Evolutionary conservation across 768 basidiomycete genomes (phyloP).

Genomic region (Phylloporus arenicola): DNA sequence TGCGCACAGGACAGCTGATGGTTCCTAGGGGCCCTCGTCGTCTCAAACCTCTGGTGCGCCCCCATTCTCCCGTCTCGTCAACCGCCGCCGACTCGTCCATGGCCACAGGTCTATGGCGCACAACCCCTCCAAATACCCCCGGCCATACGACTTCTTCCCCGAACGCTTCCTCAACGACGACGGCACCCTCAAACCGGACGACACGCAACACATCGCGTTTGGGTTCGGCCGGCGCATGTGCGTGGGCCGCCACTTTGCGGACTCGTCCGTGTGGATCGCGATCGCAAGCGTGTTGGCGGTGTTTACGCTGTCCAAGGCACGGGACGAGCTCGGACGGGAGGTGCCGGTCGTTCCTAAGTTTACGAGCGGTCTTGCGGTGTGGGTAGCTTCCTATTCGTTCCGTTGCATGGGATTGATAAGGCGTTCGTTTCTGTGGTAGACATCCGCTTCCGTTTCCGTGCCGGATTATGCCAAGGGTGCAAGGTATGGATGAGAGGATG

Average conservation of each 20-base stretch:
- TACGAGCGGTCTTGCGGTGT: conserved; percentile 12
- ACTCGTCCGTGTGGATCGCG: conserved; percentile 15
- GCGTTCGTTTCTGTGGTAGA: not conserved
- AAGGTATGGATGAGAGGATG: conserved; percentile 1
- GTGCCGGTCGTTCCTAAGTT: conserved; percentile 12
- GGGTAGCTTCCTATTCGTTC: not conserved
- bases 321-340: conserved; percentile 10
- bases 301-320: conserved; percentile 6
- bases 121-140: conserved; percentile 29
- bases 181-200: conserved; percentile 11
- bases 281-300: conserved; percentile 11
- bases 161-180: conserved; percentile 35
- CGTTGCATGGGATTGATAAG: not conserved
- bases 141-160: conserved; percentile 33
- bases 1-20: not conserved
- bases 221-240: conserved; percentile 27
- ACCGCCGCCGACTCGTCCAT: not conserved
- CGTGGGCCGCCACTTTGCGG: conserved; percentile 19
- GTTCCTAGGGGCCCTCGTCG: conserved; percentile 5
- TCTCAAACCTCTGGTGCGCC: conserved; percentile 9
- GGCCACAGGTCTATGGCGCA: conserved; percentile 13
- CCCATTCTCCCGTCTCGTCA: not conserved
- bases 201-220: conserved; percentile 12
- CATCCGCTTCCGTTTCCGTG: conserved; percentile 10
- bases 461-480: conserved; percentile 3